Conservation (phyloP, 2,329 filamentous ascomycete species). For the Xylaria arbuscula region DNA sequence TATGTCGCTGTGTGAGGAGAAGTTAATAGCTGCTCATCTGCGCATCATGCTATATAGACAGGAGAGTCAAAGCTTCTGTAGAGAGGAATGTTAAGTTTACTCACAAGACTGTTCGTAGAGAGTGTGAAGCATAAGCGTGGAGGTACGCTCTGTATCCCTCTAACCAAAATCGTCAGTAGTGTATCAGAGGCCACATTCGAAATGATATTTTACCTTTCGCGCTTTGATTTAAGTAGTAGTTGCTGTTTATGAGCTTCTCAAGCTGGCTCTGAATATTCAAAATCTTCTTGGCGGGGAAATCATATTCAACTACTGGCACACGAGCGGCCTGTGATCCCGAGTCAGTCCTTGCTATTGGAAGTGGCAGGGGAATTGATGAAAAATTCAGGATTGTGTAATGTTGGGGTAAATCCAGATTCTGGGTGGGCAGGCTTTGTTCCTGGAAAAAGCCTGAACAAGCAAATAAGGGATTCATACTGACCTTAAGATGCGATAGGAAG, state of each 20-base stretch:
- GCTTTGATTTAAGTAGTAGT: slow-evolving; percentile 96
- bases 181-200: background rate
- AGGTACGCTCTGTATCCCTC: slow-evolving; percentile 76
- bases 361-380: no score
- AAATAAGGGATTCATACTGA: slow-evolving; percentile 7
- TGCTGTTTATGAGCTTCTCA: slow-evolving; percentile 92
- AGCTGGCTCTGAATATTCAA: slow-evolving; percentile 90
- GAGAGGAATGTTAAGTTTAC: slow-evolving; percentile 69
- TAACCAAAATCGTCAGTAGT: slow-evolving; percentile 16
- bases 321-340: slow-evolving; percentile 66
- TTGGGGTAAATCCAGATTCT: no score
- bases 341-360: background rate
- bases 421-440: no score
- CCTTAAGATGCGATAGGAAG: slow-evolving; percentile 90
- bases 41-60: background rate
- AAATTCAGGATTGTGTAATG: background rate
- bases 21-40: background rate
- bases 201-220: slow-evolving; percentile 75
- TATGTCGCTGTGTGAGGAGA: slow-evolving; percentile 27
- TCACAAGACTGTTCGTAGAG: slow-evolving; percentile 82
- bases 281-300: slow-evolving; percentile 92
- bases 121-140: slow-evolving; percentile 89
- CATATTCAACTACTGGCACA: slow-evolving; percentile 95
- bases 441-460: background rate
- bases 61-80: background rate